Conservation (phyloP, 768 basidiomycete species). For the Serendipita indica region DNA sequence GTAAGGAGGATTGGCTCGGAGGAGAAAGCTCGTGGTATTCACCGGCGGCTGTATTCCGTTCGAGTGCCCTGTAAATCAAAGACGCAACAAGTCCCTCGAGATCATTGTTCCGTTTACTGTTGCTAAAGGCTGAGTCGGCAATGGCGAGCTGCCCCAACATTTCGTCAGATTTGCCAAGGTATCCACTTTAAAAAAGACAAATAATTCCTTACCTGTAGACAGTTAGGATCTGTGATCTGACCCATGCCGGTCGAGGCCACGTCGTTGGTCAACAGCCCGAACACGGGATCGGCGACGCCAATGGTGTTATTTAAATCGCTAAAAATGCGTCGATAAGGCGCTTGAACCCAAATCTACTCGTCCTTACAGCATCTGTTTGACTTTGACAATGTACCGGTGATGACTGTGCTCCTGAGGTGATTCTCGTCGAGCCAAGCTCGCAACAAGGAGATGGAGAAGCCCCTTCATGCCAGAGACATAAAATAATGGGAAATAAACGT, state of each 20-base stretch:
- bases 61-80: slow-evolving; percentile 1
- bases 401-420: slow-evolving; percentile 4
- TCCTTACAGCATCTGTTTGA: slow-evolving; percentile 9
- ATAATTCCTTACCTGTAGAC: background rate
- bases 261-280: background rate
- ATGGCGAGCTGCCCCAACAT: background rate
- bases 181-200: background rate
- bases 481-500: slow-evolving; percentile 4
- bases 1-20: background rate
- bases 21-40: background rate
- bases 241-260: slow-evolving; percentile 2
- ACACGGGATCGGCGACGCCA: background rate
- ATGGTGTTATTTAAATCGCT: slow-evolving; percentile 7
- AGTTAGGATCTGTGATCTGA: slow-evolving; percentile 4
- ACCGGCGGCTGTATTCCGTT: background rate
- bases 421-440: background rate
- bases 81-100: background rate
- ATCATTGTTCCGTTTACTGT: background rate
- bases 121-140: background rate
- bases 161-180: background rate
- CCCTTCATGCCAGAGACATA: background rate
- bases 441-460: background rate
- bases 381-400: background rate
- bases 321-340: background rate
- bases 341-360: background rate